These are phyloP conservation scores for Pyrenochaeta sp. DNA, from an alignment of 2,329 filamentous ascomycete genomes.

Conservation along the genomic window DNA sequence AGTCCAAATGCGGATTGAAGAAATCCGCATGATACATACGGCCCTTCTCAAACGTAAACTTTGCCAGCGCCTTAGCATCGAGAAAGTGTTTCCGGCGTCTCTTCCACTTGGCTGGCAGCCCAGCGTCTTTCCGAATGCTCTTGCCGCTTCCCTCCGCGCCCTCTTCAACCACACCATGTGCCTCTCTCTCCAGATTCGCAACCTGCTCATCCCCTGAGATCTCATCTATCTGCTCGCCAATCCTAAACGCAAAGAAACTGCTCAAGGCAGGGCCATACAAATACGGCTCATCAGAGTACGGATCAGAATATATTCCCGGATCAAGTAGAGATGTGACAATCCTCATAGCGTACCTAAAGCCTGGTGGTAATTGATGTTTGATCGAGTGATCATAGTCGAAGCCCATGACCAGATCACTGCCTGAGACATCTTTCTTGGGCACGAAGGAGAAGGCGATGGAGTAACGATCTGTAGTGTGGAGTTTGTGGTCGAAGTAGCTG, in stretches of 20 bases:
- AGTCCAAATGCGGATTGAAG: slow-evolving; percentile 60
- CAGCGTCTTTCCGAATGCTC: slow-evolving; percentile 35
- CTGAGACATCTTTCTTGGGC: slow-evolving; percentile 42
- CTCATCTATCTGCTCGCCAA: slow-evolving; percentile 37
- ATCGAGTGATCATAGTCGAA: slow-evolving; percentile 50
- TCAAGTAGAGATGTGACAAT: slow-evolving; percentile 49
- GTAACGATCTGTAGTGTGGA: slow-evolving; percentile 46
- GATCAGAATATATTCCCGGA: slow-evolving; percentile 47
- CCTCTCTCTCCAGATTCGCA: slow-evolving; percentile 25
- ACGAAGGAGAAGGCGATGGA: slow-evolving; percentile 50
- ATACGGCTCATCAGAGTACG: slow-evolving; percentile 49
- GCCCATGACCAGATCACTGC: slow-evolving; percentile 44
- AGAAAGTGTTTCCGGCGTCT: slow-evolving; percentile 58
- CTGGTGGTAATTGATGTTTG: slow-evolving; percentile 48
- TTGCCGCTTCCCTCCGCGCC: slow-evolving; percentile 50
- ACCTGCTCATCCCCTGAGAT: slow-evolving; percentile 35
- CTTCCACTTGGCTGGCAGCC: slow-evolving; percentile 50
- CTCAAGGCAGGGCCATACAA: slow-evolving; percentile 48
- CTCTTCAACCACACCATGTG: slow-evolving; percentile 50
- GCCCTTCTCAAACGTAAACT: slow-evolving; percentile 55
- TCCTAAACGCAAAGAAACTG: slow-evolving; percentile 43
- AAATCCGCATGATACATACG: slow-evolving; percentile 57
- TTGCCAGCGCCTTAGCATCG: slow-evolving; percentile 42
- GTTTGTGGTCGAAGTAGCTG: slow-evolving; percentile 43
- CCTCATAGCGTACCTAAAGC: slow-evolving; percentile 47